Evolutionary conservation across 345 rosid species (phyloP).

Genomic region (Geranium rotundifolium): DNA sequence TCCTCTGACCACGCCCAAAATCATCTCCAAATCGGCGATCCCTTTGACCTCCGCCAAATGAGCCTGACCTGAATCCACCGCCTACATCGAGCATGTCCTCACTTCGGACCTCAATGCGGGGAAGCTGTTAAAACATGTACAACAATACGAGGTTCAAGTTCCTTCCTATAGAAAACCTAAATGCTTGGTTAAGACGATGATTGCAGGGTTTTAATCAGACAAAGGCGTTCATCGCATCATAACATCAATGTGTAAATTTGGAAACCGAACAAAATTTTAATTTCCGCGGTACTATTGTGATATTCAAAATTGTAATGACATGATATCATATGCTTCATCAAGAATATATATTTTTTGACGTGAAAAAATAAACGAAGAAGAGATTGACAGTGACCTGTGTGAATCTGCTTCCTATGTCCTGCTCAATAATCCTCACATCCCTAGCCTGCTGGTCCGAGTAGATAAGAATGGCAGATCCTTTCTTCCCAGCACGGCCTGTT

Average conservation of each 20-base stretch:
- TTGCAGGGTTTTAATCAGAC: no score
- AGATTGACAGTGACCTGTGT: slow-evolving; percentile 32
- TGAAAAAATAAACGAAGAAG: not conserved
- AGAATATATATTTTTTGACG: not conserved
- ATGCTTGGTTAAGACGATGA: not conserved
- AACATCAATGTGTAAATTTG: not conserved
- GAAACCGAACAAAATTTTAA: no score
- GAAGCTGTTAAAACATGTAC: not conserved
- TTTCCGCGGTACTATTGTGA: no score
- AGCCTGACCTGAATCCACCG: not conserved
- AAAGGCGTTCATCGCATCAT: no score
- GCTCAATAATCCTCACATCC: slow-evolving; percentile 46
- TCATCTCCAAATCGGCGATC: not conserved
- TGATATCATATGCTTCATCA: not conserved
- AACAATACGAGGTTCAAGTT: not conserved
- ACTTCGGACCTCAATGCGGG: not conserved
- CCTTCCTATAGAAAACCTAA: not conserved
- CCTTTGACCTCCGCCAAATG: not conserved
- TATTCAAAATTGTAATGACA: not conserved
- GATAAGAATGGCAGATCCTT: slow-evolving; percentile 67
- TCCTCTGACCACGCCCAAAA: not conserved
- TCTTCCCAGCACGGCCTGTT: slow-evolving; percentile 90
- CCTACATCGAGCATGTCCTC: not conserved
- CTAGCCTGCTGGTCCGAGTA: slow-evolving; percentile 44
- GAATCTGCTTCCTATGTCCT: slow-evolving; percentile 66